Evolutionary conservation across 495 filamentous ascomycete genomes (phyloP), one percentile per base, ranked within the genome.

Genomic region (Melanomma pulvis-pyrius): DNA sequence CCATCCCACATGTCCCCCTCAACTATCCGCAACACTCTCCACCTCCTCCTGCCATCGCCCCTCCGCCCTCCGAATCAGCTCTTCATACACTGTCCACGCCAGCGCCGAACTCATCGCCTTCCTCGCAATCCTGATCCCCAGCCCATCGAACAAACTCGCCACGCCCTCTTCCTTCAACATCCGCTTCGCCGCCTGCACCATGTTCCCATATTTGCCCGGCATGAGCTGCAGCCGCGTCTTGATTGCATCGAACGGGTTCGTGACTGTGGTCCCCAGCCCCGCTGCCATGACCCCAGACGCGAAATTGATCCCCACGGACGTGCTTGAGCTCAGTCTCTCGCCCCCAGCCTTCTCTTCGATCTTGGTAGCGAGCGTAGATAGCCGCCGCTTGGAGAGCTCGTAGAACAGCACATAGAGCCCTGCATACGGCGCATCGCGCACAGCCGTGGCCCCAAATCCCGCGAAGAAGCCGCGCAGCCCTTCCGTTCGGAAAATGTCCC

Each of bases 31-130:
- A 11, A 15, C n/a, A 6, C 61, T 53, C 59, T 61, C 70, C 15
- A 52, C 58, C 48, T 36, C 32, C 47, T 55, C 73, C 30, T 67
- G 59, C 82, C 87, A 88, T 19, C 81, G 82, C 54, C 75, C 82
- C 79, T 96, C 91, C 15, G 89, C 91, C 47, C 82, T 75, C 21
- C 93, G 78, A 67, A 99, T 87, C 61, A 97, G 76, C 75, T 97
- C 93, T 79, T 99, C 94, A 73, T 99, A 99, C 24, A 97, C 81
- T 21, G 93, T 96, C 94, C 94, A 99, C 8, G 92, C 92, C 65
- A 98, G 81, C 28, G 94, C 96, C 39, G 86, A 90, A 73, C 92
- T 97, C 5, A 96, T 73, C 17, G 93, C 96, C 79, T 99, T 99
- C 68, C 94, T 83, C 34, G 85, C 88, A 81, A 97, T 96, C 57